These are phyloP conservation scores for Epichloe elymi DNA, from an alignment of 2,329 filamentous ascomycete genomes.

Conservation along the genomic window DNA sequence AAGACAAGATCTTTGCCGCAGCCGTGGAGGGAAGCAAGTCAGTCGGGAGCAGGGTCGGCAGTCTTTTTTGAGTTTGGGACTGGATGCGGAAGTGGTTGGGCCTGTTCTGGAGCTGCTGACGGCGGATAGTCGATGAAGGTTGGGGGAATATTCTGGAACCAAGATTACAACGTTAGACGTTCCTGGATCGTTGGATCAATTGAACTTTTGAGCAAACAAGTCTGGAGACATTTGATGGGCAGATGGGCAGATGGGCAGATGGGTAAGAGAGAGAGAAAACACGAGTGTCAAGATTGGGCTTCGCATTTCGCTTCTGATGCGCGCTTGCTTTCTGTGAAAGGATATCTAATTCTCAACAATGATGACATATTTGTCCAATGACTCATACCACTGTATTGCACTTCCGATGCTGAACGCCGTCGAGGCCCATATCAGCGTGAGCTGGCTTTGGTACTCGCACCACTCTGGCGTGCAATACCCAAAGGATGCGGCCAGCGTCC, in stretches of 20 bases:
- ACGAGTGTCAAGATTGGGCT: not conserved
- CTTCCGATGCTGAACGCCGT: constrained; percentile 9
- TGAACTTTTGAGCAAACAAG: not conserved
- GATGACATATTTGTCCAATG: constrained; percentile 10
- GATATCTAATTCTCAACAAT: not conserved
- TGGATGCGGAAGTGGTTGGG: not conserved
- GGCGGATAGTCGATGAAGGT: not conserved
- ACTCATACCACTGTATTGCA: constrained; percentile 12
- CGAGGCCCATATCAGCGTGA: constrained; percentile 14
- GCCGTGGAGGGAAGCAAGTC: not conserved
- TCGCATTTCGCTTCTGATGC: too few species aligned
- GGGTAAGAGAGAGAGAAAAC: not conserved
- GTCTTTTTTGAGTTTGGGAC: constrained; percentile 4
- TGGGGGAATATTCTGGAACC: too few species aligned
- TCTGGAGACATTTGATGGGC: too few species aligned
- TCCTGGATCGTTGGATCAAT: too few species aligned
- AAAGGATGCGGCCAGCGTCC: constrained; percentile 43
- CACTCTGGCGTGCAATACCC: constrained; percentile 29
- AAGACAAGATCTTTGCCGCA: constrained; percentile 2
- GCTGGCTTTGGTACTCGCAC: constrained; percentile 29
- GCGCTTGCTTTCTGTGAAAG: too few species aligned
- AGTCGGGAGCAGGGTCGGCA: not conserved
- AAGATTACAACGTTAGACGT: too few species aligned
- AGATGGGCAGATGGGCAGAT: not conserved
- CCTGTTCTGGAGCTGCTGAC: constrained; percentile 4